These are phyloP conservation scores for Phaffomyces thermotolerans DNA, from an alignment of 805 yeast genomes.

Conservation along the genomic window DNA sequence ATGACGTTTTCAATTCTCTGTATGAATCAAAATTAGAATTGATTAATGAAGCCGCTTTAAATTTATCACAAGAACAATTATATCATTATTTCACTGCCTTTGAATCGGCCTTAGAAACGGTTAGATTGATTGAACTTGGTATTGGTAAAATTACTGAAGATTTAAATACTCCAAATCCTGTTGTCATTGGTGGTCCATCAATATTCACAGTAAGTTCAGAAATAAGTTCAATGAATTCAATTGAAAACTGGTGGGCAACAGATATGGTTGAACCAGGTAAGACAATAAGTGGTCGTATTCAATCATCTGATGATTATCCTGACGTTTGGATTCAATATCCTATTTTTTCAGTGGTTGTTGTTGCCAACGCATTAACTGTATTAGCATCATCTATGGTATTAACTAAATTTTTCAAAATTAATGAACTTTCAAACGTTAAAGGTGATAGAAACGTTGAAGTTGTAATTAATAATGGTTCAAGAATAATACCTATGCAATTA, in stretches of 20 bases:
- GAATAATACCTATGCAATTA: conserved; percentile 9
- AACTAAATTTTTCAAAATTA: conserved; percentile 16
- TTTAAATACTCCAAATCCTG: conserved; percentile 11
- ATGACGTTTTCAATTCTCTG: conserved; percentile 22
- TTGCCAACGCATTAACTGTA: conserved; percentile 26
- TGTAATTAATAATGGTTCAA: conserved; percentile 5
- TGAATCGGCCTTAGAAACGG: conserved; percentile 25
- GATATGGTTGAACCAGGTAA: conserved; percentile 19
- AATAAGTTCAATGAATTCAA: conserved; percentile 16
- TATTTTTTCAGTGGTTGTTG: conserved; percentile 22
- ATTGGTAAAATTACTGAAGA: conserved; percentile 29
- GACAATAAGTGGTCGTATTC: conserved; percentile 16
- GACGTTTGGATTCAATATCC: conserved; percentile 38
- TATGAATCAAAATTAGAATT: conserved; percentile 20
- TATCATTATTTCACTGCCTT: conserved; percentile 26
- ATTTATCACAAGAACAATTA: conserved; percentile 22
- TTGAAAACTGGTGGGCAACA: conserved; percentile 23
- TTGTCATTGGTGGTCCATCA: conserved; percentile 26
- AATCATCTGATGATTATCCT: conserved; percentile 21
- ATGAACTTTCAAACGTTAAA: conserved; percentile 1
- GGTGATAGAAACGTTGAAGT: conserved; percentile 7
- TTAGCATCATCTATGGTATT: conserved; percentile 25
- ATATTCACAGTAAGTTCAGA: conserved; percentile 21
- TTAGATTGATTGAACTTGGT: conserved; percentile 33
- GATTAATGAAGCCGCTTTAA: conserved; percentile 10